These are phyloP conservation scores for Syncephalastrum contaminatum DNA, from an alignment of 371 early-diverging fungal genomes.

Conservation along the genomic window DNA sequence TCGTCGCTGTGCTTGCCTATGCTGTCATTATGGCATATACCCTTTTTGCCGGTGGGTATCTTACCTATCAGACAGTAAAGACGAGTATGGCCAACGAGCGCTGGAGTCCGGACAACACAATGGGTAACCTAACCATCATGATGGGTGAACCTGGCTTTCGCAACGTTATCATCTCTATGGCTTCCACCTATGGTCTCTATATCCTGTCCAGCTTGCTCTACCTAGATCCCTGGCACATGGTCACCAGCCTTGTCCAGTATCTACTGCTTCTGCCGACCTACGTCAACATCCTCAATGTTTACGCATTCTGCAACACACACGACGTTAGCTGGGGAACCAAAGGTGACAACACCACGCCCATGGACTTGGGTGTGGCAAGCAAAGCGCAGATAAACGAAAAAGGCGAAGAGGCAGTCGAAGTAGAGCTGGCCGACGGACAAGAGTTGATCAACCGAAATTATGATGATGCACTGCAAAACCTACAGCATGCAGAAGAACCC, in stretches of 20 bases:
- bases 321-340: constrained; percentile 98
- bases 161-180: constrained; percentile 75
- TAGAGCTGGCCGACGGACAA: constrained; percentile 68
- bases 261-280: constrained; percentile 82
- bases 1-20: constrained; percentile 51
- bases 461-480: constrained; percentile 62
- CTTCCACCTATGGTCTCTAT: constrained; percentile 87
- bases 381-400: constrained; percentile 29
- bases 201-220: constrained; percentile 74
- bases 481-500: constrained; percentile 48
- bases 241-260: constrained; percentile 87
- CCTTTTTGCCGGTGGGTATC: constrained; percentile 51
- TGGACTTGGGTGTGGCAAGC: constrained; percentile 54
- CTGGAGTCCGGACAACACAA: constrained; percentile 19
- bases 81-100: constrained; percentile 15
- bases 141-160: constrained; percentile 58
- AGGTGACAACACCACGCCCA: constrained; percentile 64
- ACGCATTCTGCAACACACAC: constrained; percentile 86
- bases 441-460: constrained; percentile 70
- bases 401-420: constrained; percentile 57
- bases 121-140: constrained; percentile 19
- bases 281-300: constrained; percentile 88
- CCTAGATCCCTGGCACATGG: constrained; percentile 92
- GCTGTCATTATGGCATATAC: constrained; percentile 58
- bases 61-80: constrained; percentile 39